Percentiles rank a stretch among this genome's conserved stretches.
Evolutionary conservation across 345 rosid species (phyloP).

Genomic region (Populus deltoides): DNA sequence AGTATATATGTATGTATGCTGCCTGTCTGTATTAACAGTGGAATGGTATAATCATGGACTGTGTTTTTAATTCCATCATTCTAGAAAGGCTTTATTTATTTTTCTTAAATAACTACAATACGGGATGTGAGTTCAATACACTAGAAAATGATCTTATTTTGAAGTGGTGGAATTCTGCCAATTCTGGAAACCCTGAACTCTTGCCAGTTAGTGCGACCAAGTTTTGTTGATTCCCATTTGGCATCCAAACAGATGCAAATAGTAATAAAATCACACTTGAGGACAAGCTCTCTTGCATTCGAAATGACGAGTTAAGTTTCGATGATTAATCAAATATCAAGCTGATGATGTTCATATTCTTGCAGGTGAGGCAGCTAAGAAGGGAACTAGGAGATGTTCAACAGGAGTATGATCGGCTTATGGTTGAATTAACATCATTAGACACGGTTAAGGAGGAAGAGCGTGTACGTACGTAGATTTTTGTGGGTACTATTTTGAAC

Average conservation of each 20-base stretch:
- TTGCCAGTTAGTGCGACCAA: no score
- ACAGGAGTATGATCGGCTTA: slow-evolving; percentile 37
- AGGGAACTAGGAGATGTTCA: slow-evolving; percentile 44
- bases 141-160: no score
- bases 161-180: no score
- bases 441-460: slow-evolving; percentile 39
- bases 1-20: no score
- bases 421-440: slow-evolving; percentile 40
- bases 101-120: no score
- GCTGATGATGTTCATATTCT: not conserved
- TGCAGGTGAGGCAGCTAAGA: slow-evolving; percentile 52
- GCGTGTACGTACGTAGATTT: slow-evolving; percentile 29
- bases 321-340: not conserved
- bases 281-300: no score
- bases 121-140: no score
- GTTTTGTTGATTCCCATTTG: not conserved
- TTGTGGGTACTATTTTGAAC: not conserved
- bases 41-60: not conserved
- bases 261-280: no score
- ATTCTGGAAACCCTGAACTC: no score
- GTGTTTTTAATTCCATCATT: not conserved
- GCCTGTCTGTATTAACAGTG: not conserved
- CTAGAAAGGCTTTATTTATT: no score
- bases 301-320: not conserved
- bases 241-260: not conserved